Base-by-base conservation (phyloP, 1,284 basidiomycete genomes). In the Leccinum pachyderme region DNA sequence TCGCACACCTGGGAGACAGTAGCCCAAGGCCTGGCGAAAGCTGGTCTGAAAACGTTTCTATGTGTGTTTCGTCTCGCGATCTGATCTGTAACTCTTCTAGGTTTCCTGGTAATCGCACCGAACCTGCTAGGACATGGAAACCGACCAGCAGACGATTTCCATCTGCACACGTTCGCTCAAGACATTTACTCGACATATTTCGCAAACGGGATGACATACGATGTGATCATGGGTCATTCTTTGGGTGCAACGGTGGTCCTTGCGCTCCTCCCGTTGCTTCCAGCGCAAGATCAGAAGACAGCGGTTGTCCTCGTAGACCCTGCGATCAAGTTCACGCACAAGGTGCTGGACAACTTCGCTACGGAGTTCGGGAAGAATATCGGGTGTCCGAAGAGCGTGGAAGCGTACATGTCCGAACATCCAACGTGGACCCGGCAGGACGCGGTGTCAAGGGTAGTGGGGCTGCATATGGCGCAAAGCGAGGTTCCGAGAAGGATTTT, bases 171-270 rank as follows among this genome's bases (percentile, higher is more conserved):
- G 12, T 46, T 60, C 29, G 63, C 61, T n/a, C 49, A 49, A n/a
- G 59, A 65, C 43, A 48, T 64, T 27, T 45, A 49, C 7, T 52
- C 57, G 44, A 41, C 56, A 12, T 66, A 60, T 47, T 59, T 66
- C 27, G 46, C 61, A 31, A 31, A 48, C 8, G 55, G 51, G 15
- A 18, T 45, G 39, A 43, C 49, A 2, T 67, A 58, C 49, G 59
- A 67, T 41, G 59, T 64, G 24, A 61, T 65, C 52, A 54, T 67
- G 13, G 65, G 55, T 3, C 65, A 67, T 47, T 67, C 63, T 7
- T 29, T 65, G 6, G 59, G 65, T 7, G 61, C 49, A 13, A 53
- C 49, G 2, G 49, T 63, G 11, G n/a, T 25, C 5, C 50, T 65
- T 4, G 39, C 49, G 3, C 61, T 65, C n/a, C 50, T 65, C 24